Evolutionary conservation across 768 basidiomycete species (phyloP), one percentile per base, ranked within the genome.

Genomic region (Chlorophyllum brunneum): DNA sequence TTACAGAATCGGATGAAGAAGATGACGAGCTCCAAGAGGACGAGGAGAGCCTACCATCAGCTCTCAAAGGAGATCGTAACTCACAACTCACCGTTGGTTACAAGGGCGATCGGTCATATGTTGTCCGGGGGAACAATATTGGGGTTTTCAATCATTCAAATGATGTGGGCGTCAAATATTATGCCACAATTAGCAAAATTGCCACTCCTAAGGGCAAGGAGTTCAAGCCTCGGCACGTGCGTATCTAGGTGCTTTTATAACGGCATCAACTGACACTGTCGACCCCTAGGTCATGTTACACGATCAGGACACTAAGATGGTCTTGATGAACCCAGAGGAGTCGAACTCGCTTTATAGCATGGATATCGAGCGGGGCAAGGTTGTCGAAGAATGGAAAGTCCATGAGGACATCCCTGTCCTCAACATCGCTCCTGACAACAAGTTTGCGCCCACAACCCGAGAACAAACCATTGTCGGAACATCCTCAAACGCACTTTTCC

Each of bases 381-480:
- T 99, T 24, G 92, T 98, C 18, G 97, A 99, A 65, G 97, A 99
- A 66, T 98, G 93, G 94, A 95, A 93, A 65, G 85, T 99, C n/a
- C 86, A 94, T 64, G 92, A 98, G 30, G 77, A 87, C 62, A 75
- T 98, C 57, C 74, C 78, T 13, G 90, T 99, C 57, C 79, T 88
- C 66, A 86, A 95, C 63, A 89, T 98, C 65, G 82, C 95, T 1
- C 95, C 97, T 4, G 85, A 93, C 60, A 85, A 79, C 71, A 99
- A 99, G 69, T 98, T 92, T 61, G 95, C 97, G 5, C 94, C 88
- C 58, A 97, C 86, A 59, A 94, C 94, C 34, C 80, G 77, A 42
- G 87, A 95, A 65, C 91, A 97, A 66, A 99, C 97, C 2, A 77
- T 99, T 50, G 84, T 98, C 56, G 97, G 97, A 36, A 78, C 83